phyloP scores from a whole-genome alignment of 139 green algal genomes.

The Auxenochlorella pyrenoidosa region DNA sequence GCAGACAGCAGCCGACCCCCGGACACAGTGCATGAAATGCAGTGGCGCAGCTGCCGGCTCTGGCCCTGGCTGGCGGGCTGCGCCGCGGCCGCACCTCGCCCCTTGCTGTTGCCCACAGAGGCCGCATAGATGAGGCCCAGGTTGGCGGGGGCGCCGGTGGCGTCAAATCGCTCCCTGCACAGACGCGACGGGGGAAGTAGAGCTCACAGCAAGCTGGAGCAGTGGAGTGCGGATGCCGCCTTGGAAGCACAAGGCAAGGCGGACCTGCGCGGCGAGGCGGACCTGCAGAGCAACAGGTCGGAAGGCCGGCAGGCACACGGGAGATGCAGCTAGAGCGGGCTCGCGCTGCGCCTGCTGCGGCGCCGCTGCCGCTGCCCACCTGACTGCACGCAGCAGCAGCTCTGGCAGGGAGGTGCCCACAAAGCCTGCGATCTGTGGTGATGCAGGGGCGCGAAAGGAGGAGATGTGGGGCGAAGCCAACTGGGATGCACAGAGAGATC shows the following conservation, averaged over 20 bases:
- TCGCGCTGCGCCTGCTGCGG: not conserved
- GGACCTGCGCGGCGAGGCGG: too few relatives aligned
- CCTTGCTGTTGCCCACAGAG: slow-evolving; percentile 43
- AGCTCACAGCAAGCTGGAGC: not conserved
- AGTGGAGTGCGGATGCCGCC: not conserved
- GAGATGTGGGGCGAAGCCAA: too few relatives aligned
- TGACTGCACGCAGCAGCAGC: slow-evolving; percentile 43
- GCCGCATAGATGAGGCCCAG: slow-evolving; percentile 47
- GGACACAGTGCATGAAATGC: too few relatives aligned
- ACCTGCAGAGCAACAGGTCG: too few relatives aligned
- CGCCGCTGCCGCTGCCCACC: not conserved
- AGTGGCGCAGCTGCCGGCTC: not conserved
- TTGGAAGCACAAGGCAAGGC: too few relatives aligned
- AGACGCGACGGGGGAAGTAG: not conserved
- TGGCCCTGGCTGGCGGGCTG: not conserved
- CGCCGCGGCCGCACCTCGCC: slow-evolving; percentile 21
- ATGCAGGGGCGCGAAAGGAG: not conserved
- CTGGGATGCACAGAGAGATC: too few relatives aligned
- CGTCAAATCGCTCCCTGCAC: slow-evolving; percentile 40
- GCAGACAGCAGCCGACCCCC: too few relatives aligned
- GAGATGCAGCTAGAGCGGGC: too few relatives aligned
- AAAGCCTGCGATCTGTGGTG: slow-evolving; percentile 48
- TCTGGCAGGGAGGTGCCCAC: slow-evolving; percentile 50
- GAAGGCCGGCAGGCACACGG: too few relatives aligned
- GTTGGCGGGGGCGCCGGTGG: slow-evolving; percentile 19